phyloP scores from a whole-genome alignment of 106 monocot genomes.

The Dactylorhiza incarnata region DNA sequence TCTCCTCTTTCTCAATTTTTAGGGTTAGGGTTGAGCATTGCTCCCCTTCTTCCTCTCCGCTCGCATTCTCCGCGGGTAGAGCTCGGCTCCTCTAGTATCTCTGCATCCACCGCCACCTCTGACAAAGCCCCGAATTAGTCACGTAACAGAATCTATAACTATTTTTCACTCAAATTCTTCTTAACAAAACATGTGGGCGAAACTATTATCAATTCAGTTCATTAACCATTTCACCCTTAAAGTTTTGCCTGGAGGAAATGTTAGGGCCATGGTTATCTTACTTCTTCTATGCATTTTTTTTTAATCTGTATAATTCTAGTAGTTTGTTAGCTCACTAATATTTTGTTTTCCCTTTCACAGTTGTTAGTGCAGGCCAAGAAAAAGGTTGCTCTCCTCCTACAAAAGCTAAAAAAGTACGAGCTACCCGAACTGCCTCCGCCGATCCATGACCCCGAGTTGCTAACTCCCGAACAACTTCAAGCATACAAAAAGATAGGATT shows the following conservation, averaged over 20 bases:
- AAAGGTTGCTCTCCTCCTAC: constrained; percentile 90
- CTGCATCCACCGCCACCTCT: too few species aligned
- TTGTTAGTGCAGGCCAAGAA: constrained; percentile 81
- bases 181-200: too few species aligned
- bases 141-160: too few species aligned
- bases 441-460: constrained; percentile 88
- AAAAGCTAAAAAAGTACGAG: constrained; percentile 98
- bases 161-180: too few species aligned
- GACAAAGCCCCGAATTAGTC: too few species aligned
- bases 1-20: too few species aligned
- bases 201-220: too few species aligned
- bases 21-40: too few species aligned
- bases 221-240: neutral
- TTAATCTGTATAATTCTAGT: neutral
- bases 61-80: too few species aligned
- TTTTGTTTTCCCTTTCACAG: constrained; percentile 1
- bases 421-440: constrained; percentile 90
- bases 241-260: neutral
- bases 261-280: neutral
- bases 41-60: too few species aligned
- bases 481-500: constrained; percentile 95
- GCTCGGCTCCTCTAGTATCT: too few species aligned
- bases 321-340: neutral
- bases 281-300: neutral
- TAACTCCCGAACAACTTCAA: constrained; percentile 90